Conservation (phyloP, 179 eudicot species). For the Heliamphora pulchella region DNA sequence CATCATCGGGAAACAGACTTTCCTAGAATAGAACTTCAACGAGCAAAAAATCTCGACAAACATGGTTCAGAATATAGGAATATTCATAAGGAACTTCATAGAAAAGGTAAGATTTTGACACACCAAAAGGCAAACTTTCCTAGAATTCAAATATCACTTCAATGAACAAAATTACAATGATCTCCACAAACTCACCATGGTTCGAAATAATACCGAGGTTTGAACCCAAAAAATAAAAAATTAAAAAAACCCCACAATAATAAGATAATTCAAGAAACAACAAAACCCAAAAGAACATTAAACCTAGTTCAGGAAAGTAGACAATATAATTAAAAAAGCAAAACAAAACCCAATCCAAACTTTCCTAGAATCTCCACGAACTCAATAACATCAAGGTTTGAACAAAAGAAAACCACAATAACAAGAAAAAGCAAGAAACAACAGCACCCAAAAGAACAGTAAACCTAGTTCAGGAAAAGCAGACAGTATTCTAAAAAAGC, state of each 20-base stretch:
- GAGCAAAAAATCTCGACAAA: neutral
- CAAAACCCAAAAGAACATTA: neutral
- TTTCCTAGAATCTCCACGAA: no score
- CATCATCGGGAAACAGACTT: neutral
- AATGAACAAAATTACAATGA: neutral
- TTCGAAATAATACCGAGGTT: neutral
- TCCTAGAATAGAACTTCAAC: constrained; percentile 1
- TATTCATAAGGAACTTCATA: neutral
- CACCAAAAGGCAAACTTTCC: neutral
- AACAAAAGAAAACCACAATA: constrained; percentile 4
- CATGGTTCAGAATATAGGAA: constrained; percentile 1
- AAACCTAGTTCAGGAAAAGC: neutral
- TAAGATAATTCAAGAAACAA: neutral
- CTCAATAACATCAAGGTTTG: neutral
- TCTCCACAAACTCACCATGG: neutral
- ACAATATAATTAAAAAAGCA: neutral
- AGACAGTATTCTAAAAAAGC: neutral
- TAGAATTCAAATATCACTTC: constrained; percentile 3
- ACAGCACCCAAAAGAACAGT: neutral
- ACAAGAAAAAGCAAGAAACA: neutral
- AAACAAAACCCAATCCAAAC: neutral
- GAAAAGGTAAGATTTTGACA: neutral
- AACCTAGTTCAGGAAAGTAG: neutral
- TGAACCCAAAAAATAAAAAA: neutral
- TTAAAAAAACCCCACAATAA: neutral